Evolutionary conservation across 768 basidiomycete species (phyloP).

Genomic region (Flagelloscypha sp.): DNA sequence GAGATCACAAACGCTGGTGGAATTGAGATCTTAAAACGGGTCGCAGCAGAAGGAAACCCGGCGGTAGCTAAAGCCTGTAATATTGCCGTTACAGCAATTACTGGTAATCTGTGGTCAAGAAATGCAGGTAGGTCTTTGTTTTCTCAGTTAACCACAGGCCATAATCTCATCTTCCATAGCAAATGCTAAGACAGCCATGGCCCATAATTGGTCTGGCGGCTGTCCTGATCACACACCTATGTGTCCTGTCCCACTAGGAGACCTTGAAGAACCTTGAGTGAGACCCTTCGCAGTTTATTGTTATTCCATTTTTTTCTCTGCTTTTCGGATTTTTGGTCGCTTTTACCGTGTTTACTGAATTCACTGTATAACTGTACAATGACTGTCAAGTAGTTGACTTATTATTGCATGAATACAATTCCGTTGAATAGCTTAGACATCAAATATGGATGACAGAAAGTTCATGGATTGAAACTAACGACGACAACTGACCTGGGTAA

Average conservation of each 20-base stretch:
- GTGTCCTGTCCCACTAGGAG: constrained; percentile 6
- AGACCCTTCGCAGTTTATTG: too few relatives aligned
- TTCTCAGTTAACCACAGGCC: background rate
- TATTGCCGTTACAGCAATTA: constrained; percentile 17
- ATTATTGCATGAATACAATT: too few relatives aligned
- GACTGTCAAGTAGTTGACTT: too few relatives aligned
- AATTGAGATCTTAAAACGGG: constrained; percentile 16
- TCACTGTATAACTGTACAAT: too few relatives aligned
- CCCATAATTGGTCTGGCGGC: constrained; percentile 12
- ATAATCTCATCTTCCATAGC: background rate
- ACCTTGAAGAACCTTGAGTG: too few relatives aligned
- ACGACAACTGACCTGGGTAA: too few relatives aligned
- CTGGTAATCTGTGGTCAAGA: constrained; percentile 18
- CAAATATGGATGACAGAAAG: too few relatives aligned
- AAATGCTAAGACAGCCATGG: constrained; percentile 11
- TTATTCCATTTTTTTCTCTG: too few relatives aligned
- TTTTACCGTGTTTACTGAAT: too few relatives aligned
- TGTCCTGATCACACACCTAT: constrained; percentile 6
- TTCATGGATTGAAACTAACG: too few relatives aligned
- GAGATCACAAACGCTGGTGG: constrained; percentile 22
- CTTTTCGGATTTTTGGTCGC: too few relatives aligned
- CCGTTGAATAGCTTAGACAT: too few relatives aligned
- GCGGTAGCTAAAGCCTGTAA: constrained; percentile 20
- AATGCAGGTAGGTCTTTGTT: constrained; percentile 14
- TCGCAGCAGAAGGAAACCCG: constrained; percentile 8